These are phyloP conservation scores for Penicillium psychrofluorescens DNA, from an alignment of 495 filamentous ascomycete species.

Conservation along the genomic window DNA sequence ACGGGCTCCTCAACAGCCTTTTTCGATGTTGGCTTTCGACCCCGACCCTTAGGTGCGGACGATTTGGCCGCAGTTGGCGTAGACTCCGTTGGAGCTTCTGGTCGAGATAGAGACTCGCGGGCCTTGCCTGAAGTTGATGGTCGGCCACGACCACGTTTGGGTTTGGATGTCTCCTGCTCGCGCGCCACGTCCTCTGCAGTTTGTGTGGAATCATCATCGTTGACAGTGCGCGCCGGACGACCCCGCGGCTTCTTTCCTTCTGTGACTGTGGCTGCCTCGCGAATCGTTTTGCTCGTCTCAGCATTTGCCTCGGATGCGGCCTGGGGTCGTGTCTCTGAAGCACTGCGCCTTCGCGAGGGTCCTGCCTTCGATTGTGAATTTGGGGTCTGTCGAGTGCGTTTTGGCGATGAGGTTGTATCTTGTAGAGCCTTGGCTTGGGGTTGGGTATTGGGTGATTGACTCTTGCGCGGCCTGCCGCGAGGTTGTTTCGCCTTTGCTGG, in stretches of 20 bases:
- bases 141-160: slow-evolving; percentile 7
- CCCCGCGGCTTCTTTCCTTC: slow-evolving; percentile 1
- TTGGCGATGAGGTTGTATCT: no score
- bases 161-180: neutral
- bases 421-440: neutral
- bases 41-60: neutral
- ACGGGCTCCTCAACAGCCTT: neutral
- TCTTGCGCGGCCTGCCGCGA: neutral
- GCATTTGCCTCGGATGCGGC: neutral
- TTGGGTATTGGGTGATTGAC: slow-evolving; percentile 3
- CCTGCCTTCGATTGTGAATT: neutral
- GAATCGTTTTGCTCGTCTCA: neutral
- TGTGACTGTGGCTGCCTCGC: neutral
- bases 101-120: neutral
- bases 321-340: neutral
- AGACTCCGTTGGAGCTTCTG: neutral
- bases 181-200: neutral
- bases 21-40: slow-evolving; percentile 2
- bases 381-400: neutral
- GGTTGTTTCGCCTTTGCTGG: no score
- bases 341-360: neutral
- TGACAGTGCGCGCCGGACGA: neutral
- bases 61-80: slow-evolving; percentile 2
- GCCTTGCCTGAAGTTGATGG: slow-evolving; percentile 1
- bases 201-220: neutral